phyloP scores from a whole-genome alignment of 495 filamentous ascomycete genomes.

The Apiosordaria backusii region DNA sequence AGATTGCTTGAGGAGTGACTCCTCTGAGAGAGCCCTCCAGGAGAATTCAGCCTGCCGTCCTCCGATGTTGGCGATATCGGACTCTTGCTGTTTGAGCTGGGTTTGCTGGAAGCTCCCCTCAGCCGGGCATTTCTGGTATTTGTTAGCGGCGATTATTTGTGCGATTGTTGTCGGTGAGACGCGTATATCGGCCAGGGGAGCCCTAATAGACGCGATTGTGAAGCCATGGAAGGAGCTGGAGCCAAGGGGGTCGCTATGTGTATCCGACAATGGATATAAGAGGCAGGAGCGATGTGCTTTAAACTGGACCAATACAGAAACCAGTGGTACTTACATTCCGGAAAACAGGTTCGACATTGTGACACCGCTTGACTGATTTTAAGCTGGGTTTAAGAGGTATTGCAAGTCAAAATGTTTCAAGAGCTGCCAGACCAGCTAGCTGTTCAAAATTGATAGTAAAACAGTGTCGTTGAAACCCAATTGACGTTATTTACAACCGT shows the following conservation, averaged over 20 bases:
- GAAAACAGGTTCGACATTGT: conserved; percentile 76
- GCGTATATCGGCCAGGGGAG: too few species aligned
- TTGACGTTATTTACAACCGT: conserved; percentile 2
- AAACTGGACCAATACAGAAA: not conserved
- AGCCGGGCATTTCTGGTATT: conserved; percentile 45
- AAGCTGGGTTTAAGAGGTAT: not conserved
- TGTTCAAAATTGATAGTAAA: not conserved
- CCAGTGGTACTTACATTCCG: conserved; percentile 62
- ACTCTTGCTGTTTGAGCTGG: conserved; percentile 34
- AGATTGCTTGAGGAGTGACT: conserved; percentile 49
- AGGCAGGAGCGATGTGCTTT: not conserved
- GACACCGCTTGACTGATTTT: conserved; percentile 9
- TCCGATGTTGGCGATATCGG: conserved; percentile 37
- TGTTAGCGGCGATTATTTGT: conserved; percentile 14
- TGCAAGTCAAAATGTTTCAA: not conserved
- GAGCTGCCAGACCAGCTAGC: not conserved
- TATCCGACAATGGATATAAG: not conserved
- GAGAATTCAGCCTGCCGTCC: conserved; percentile 36
- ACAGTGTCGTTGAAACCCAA: not conserved
- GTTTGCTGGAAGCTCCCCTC: conserved; percentile 43
- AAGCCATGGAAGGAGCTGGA: not conserved
- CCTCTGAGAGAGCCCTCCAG: conserved; percentile 42
- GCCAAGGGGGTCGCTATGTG: not conserved
- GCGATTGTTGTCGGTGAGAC: not conserved
- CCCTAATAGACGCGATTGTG: not conserved